Conservation (phyloP, 108 stramenopile species). For the Pseudonitzschia delicatissima region DNA sequence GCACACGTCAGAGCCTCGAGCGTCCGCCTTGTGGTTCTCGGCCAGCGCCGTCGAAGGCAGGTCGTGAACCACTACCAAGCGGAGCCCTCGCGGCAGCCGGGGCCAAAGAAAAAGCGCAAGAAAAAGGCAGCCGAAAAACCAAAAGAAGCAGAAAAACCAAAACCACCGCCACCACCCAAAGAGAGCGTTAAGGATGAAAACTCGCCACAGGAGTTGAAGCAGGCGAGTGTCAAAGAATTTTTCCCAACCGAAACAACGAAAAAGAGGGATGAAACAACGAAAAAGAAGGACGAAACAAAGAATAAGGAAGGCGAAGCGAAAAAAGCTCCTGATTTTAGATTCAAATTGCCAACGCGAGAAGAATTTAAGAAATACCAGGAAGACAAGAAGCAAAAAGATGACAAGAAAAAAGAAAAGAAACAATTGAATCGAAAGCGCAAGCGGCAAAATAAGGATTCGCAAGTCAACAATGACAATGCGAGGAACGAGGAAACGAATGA, state of each 20-base stretch:
- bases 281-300: no score
- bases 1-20: not conserved
- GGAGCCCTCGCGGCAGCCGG: not conserved
- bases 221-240: no score
- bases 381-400: not conserved
- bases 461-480: not conserved
- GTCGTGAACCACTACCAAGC: constrained; percentile 1
- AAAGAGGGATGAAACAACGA: no score
- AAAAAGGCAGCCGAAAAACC: not conserved
- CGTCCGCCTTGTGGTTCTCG: not conserved
- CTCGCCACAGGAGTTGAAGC: no score
- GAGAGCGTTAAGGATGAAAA: no score
- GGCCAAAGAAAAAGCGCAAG: not conserved
- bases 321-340: no score
- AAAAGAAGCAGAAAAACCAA: not conserved
- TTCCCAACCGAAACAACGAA: no score
- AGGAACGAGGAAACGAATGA: not conserved
- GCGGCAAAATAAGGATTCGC: no score
- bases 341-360: not conserved
- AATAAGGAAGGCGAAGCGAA: no score
- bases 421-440: not conserved
- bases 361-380: not conserved
- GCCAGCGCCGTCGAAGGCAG: constrained; percentile 7
- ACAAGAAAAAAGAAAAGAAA: not conserved
- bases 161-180: no score